Percentiles rank a stretch among this genome's conserved stretches.
Evolutionary conservation across 306 rosid genomes (phyloP).

Genomic region (Abrus precatorius): DNA sequence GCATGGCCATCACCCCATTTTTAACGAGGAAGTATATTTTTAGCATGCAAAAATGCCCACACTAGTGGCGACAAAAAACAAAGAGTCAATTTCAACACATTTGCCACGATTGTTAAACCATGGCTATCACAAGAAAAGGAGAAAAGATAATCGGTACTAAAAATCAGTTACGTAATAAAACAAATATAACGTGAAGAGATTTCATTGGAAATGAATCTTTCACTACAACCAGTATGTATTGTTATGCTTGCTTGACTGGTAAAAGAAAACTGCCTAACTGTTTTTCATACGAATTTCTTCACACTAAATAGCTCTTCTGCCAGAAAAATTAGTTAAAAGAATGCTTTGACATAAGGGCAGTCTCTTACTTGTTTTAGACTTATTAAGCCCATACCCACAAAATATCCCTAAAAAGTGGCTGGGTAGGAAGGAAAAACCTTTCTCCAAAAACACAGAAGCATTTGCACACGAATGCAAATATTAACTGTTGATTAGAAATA

Average conservation of each 20-base stretch:
- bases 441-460: not conserved
- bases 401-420: conserved; percentile 1
- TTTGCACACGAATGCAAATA: not conserved
- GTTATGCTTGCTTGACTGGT: not conserved
- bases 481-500: not conserved
- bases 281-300: not conserved
- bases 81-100: not conserved
- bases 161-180: too few species aligned
- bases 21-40: too few species aligned
- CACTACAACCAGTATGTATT: not conserved
- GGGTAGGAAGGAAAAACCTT: not conserved
- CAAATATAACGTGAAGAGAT: not conserved
- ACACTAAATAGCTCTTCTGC: not conserved
- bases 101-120: too few species aligned
- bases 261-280: not conserved
- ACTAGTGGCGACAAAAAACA: not conserved
- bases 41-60: conserved; percentile 9
- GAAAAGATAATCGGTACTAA: too few species aligned
- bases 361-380: not conserved
- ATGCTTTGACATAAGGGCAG: not conserved
- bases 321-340: not conserved
- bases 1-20: too few species aligned
- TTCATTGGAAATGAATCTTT: not conserved
- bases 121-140: not conserved
- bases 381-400: conserved; percentile 11